Evolutionary conservation across 75 land plant genomes (phyloP).

Genomic region (Adiantum capillusveneris): DNA sequence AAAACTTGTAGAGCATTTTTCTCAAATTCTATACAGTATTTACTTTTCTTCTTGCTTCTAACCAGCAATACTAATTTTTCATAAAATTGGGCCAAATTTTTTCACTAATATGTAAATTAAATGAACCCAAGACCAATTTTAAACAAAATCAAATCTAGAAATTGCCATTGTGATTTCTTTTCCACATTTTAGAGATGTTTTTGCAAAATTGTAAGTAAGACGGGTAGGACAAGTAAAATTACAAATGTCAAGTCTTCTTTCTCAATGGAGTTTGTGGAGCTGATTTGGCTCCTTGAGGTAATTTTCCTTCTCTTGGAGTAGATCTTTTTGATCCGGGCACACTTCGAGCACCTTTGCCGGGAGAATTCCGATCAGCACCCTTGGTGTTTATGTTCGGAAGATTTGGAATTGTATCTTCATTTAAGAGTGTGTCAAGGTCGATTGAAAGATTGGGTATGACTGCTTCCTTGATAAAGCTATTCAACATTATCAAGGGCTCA

Average conservation of each 20-base stretch:
- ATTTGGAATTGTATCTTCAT: not conserved
- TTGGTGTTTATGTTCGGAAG: not conserved
- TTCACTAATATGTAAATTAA: no score
- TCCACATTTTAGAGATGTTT: no score
- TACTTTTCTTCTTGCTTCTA: no score
- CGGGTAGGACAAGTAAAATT: no score
- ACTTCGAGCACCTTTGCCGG: not conserved
- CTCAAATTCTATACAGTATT: no score
- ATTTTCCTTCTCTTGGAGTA: not conserved
- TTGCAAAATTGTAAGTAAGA: no score
- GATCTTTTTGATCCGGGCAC: slow-evolving; percentile 3
- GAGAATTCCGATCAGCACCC: not conserved
- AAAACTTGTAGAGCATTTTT: no score
- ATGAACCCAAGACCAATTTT: no score
- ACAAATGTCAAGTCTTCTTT: not conserved
- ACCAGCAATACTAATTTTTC: no score
- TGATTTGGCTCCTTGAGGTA: not conserved
- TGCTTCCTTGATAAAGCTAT: not conserved
- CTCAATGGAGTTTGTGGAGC: slow-evolving; percentile 1
- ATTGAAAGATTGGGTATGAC: not conserved
- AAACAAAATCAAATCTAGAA: no score
- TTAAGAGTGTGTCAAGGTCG: not conserved
- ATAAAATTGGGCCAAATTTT: no score
- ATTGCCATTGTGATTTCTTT: no score
- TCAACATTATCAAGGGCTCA: not conserved